These are phyloP conservation scores for Mucor saturninus DNA, from an alignment of 371 early-diverging fungal species.

Conservation along the genomic window DNA sequence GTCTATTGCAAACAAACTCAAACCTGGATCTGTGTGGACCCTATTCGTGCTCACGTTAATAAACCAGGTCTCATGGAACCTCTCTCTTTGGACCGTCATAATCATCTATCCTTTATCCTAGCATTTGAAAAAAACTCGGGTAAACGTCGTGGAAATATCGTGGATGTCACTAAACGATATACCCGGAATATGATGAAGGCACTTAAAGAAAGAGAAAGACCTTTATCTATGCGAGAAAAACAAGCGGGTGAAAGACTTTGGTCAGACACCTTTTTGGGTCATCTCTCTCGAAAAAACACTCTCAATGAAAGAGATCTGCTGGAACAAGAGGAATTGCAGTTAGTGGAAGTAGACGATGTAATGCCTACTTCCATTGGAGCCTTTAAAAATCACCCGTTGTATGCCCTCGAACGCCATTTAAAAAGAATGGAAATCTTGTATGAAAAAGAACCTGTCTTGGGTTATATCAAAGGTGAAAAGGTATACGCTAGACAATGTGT, in stretches of 20 bases:
- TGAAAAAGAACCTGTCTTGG: constrained; percentile 70
- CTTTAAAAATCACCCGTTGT: constrained; percentile 84
- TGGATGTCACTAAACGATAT: constrained; percentile 78
- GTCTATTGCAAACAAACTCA: constrained; percentile 47
- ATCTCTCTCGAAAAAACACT: constrained; percentile 24
- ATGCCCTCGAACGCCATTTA: constrained; percentile 85
- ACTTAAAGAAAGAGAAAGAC: constrained; percentile 55
- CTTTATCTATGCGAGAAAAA: constrained; percentile 44
- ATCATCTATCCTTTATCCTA: constrained; percentile 64
- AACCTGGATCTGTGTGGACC: constrained; percentile 71
- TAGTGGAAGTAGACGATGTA: constrained; percentile 53
- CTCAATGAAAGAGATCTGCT: constrained; percentile 34
- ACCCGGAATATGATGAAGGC: constrained; percentile 62
- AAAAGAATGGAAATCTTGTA: constrained; percentile 74
- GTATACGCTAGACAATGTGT: constrained; percentile 82
- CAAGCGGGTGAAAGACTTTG: constrained; percentile 41
- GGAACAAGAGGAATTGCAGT: constrained; percentile 60
- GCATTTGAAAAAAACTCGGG: constrained; percentile 41
- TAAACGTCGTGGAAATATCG: constrained; percentile 30
- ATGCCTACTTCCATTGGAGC: constrained; percentile 82
- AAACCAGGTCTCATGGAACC: constrained; percentile 62
- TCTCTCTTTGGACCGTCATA: constrained; percentile 35
- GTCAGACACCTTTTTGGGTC: constrained; percentile 32
- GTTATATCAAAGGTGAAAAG: constrained; percentile 74
- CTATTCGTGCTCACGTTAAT: constrained; percentile 60